phyloP scores from a whole-genome alignment of 805 yeast genomes.

The Candida michaelii region DNA sequence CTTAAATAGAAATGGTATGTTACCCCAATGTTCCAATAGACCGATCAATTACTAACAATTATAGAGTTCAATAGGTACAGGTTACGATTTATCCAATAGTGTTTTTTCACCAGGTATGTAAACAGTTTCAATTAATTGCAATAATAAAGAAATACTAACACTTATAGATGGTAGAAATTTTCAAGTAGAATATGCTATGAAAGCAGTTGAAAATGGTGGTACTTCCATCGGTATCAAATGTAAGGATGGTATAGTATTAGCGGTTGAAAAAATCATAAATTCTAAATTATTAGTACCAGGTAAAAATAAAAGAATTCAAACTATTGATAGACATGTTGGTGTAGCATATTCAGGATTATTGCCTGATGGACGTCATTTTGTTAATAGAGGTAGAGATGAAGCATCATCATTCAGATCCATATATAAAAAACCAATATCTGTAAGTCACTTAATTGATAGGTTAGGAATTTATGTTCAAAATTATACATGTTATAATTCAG shows the following conservation, averaged over 20 bases:
- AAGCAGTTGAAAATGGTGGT: constrained; percentile 97
- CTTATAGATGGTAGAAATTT: constrained; percentile 80
- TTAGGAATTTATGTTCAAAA: constrained; percentile 92
- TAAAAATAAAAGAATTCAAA: constrained; percentile 86
- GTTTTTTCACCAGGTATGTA: constrained; percentile 72
- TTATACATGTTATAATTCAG: constrained; percentile 92
- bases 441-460: constrained; percentile 81
- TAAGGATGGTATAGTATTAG: constrained; percentile 92
- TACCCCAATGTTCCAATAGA: not conserved
- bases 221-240: constrained; percentile 92
- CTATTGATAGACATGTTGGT: constrained; percentile 91
- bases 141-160: constrained; percentile 33
- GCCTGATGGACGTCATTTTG: constrained; percentile 96
- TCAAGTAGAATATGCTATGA: constrained; percentile 96
- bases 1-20: constrained; percentile 6
- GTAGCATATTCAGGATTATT: constrained; percentile 92
- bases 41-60: constrained; percentile 5
- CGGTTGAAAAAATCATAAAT: constrained; percentile 88
- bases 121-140: too few species aligned
- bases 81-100: constrained; percentile 96
- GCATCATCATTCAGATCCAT: constrained; percentile 73
- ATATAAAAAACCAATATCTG: constrained; percentile 74
- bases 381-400: constrained; percentile 89
- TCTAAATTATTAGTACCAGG: constrained; percentile 89
- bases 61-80: constrained; percentile 84